phyloP scores from a whole-genome alignment of 192 early-diverging fungal genomes.

The Lobulomyces angularis region DNA sequence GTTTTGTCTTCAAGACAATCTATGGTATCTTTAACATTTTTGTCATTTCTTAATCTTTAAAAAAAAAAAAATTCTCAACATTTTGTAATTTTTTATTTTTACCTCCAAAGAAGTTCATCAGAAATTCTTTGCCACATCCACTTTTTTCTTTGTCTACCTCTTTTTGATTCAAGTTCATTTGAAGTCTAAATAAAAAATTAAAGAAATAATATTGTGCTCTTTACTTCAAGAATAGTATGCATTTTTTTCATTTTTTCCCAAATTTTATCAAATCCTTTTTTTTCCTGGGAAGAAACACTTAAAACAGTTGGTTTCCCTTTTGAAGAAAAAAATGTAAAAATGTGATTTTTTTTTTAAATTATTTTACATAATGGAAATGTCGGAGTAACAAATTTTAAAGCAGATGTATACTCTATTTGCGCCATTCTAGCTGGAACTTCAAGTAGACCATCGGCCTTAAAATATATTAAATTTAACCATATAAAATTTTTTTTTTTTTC shows the following conservation, averaged over 20 bases:
- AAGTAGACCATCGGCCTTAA: constrained; percentile 66
- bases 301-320: constrained; percentile 27
- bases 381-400: constrained; percentile 47
- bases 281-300: constrained; percentile 39
- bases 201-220: not conserved
- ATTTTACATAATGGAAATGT: not conserved
- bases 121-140: constrained; percentile 65
- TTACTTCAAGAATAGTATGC: constrained; percentile 39
- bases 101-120: constrained; percentile 45
- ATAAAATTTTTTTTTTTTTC: too few relatives aligned
- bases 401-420: constrained; percentile 54
- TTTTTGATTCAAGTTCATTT: constrained; percentile 19
- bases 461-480: too few relatives aligned
- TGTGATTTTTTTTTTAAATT: not conserved
- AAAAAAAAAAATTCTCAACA: constrained; percentile 2
- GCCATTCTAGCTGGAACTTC: constrained; percentile 49
- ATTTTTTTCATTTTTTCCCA: constrained; percentile 51
- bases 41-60: constrained; percentile 4
- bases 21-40: constrained; percentile 1
- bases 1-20: too few relatives aligned
- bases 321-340: not conserved
- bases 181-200: constrained; percentile 11
- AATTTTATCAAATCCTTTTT: constrained; percentile 35
- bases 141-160: constrained; percentile 45
- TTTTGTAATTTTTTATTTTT: constrained; percentile 6